Conservation (phyloP, 1,284 basidiomycete genomes). For the Sporisorium graminicola region DNA sequence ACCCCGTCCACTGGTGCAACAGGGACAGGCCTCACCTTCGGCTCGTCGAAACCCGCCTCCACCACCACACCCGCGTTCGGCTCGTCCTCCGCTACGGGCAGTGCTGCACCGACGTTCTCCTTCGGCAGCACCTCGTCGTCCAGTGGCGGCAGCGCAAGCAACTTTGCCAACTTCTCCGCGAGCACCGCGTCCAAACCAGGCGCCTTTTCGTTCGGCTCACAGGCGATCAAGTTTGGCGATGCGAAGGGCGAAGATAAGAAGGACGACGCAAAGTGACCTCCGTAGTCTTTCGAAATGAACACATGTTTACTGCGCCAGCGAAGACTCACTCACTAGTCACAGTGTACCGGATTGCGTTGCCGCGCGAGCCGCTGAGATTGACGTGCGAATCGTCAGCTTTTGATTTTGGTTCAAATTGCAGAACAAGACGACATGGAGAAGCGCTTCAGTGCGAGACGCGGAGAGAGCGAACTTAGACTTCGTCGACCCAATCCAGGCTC, state of each 20-base stretch:
- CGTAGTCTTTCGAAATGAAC: no score
- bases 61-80: background rate
- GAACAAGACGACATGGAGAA: no score
- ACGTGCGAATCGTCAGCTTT: no score
- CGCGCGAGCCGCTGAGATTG: background rate
- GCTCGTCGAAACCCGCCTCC: no score
- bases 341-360: background rate
- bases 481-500: constrained; percentile 7
- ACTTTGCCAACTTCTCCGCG: constrained; percentile 35
- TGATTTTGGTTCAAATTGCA: no score
- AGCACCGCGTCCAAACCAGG: constrained; percentile 37
- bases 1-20: background rate
- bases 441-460: no score
- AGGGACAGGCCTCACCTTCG: background rate
- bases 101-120: constrained; percentile 13
- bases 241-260: constrained; percentile 11
- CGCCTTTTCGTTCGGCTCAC: constrained; percentile 32
- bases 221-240: constrained; percentile 44
- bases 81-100: background rate
- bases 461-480: background rate
- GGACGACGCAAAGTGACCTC: constrained; percentile 2
- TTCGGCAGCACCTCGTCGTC: constrained; percentile 19
- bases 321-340: no score
- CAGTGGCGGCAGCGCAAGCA: background rate
- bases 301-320: no score